Conservation (phyloP, 345 rosid genomes). For the Schrenkiella parvula region DNA sequence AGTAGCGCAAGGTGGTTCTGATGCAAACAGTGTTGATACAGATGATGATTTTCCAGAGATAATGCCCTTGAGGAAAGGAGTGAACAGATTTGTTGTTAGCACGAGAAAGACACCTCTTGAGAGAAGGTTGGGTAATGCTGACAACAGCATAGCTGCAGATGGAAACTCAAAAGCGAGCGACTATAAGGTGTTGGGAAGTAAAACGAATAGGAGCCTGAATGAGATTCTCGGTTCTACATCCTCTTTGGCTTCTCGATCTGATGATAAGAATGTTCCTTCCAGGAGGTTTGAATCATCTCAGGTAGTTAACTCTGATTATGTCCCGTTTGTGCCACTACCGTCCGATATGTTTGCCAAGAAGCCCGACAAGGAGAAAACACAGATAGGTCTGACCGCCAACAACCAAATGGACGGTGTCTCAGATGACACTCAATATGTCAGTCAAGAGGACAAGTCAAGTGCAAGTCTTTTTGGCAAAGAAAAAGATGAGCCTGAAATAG, state of each 20-base stretch:
- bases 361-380: slow-evolving; percentile 37
- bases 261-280: slow-evolving; percentile 13
- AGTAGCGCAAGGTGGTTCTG: slow-evolving; percentile 57
- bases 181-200: slow-evolving; percentile 14
- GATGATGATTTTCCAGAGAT: slow-evolving; percentile 91
- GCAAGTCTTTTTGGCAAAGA: slow-evolving; percentile 20
- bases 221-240: slow-evolving; percentile 46
- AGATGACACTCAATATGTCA: slow-evolving; percentile 5
- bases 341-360: slow-evolving; percentile 70
- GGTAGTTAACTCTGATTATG: slow-evolving; percentile 41
- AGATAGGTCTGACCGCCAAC: slow-evolving; percentile 18
- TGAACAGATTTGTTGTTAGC: slow-evolving; percentile 86
- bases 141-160: slow-evolving; percentile 20
- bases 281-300: slow-evolving; percentile 33
- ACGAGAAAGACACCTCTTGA: slow-evolving; percentile 88
- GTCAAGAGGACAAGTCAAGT: slow-evolving; percentile 18
- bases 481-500: slow-evolving; percentile 39
- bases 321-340: slow-evolving; percentile 80
- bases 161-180: slow-evolving; percentile 19
- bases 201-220: slow-evolving; percentile 36
- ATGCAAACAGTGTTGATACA: slow-evolving; percentile 48
- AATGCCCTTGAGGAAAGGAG: slow-evolving; percentile 92
- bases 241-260: slow-evolving; percentile 24
- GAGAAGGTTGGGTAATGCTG: slow-evolving; percentile 61
- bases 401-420: slow-evolving; percentile 12